Evolutionary conservation across 2,329 filamentous ascomycete species (phyloP).

Genomic region (Nemania sp.): DNA sequence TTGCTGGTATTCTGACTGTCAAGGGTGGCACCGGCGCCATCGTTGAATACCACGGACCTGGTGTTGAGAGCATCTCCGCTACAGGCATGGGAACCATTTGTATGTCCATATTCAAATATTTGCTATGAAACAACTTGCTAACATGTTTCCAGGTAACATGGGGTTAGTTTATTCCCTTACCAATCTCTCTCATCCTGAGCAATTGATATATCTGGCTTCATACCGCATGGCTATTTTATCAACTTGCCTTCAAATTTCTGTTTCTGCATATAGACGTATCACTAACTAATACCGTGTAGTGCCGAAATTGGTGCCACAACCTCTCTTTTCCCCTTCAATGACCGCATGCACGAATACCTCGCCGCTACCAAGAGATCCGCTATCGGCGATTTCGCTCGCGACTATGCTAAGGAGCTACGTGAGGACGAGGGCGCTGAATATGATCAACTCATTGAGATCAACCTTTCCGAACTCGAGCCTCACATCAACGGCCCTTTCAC

Average conservation of each 20-base stretch:
- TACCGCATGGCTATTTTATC: background rate
- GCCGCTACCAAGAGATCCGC: conserved; percentile 84
- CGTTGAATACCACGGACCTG: conserved; percentile 73
- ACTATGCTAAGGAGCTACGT: conserved; percentile 82
- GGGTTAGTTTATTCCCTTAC: conserved; percentile 30
- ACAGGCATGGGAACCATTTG: conserved; percentile 87
- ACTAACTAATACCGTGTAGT: conserved; percentile 35
- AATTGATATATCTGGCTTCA: background rate
- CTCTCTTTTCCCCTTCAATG: conserved; percentile 96
- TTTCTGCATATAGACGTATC: conserved; percentile 1
- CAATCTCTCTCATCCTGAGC: background rate
- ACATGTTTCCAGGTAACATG: conserved; percentile 54
- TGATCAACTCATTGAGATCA: conserved; percentile 94
- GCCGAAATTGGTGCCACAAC: conserved; percentile 85
- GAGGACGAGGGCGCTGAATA: conserved; percentile 92
- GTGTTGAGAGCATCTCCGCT: conserved; percentile 72
- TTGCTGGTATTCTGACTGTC: conserved; percentile 94
- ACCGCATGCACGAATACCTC: conserved; percentile 97
- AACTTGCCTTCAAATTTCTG: background rate
- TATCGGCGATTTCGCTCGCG: conserved; percentile 87
- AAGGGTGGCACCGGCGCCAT: conserved; percentile 97
- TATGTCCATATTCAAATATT: conserved; percentile 5
- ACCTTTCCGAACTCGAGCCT: conserved; percentile 91
- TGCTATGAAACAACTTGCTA: background rate
- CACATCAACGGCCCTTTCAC: conserved; percentile 99